Base-by-base conservation (phyloP, 768 basidiomycete species). In the Calocera viscosa region DNA sequence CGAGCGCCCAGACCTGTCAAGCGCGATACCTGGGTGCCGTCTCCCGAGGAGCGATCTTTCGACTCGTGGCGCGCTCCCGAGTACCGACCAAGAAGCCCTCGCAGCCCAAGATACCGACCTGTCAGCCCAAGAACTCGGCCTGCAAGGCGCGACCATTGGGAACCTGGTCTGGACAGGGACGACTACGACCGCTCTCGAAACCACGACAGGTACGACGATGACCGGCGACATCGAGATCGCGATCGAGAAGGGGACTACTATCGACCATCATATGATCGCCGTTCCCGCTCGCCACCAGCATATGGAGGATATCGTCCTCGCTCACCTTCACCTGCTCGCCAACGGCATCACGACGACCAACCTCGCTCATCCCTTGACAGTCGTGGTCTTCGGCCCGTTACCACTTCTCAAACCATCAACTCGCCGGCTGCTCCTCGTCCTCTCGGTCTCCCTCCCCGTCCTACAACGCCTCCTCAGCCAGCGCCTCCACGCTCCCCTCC, bases 1-100 rank as follows among this genome's bases (percentile, higher is more conserved):
- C 53, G 53, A 16, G 14, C 30, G 11, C 22, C 53, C 30, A 26
- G 53, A 32, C 8, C 43, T 47, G 19, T 2, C 11, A 60, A 60
- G 22, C 30, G 30, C 26, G 53, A 30, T 19, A 60, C 53, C 53
- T 60, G 30, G 24, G 16, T 30, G 5, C 53, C 53, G 24, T 26
- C 43, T 24, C 43, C 24, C 19, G 30, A 60, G 7, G 53, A 60
- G 26, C 24, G 53, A 2, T 26, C 53, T 7, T 60, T 28, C 53
- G 53, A 60, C 53, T 60, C 53, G 14, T 60, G 53, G 53, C 53
- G 53, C 5, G 53, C 53, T 26, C 53, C 53, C 5, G 53, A 14
- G 7, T 60, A 60, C 26, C 53, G 53, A 12, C 26, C 53, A 5
- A 12, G 53, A 12, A 60, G 53, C 53, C 53, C 53, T 26, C 53